Evolutionary conservation across 2,329 filamentous ascomycete species (phyloP), one percentile per base, ranked within the genome.

Genomic region (Colletotrichum horii): DNA sequence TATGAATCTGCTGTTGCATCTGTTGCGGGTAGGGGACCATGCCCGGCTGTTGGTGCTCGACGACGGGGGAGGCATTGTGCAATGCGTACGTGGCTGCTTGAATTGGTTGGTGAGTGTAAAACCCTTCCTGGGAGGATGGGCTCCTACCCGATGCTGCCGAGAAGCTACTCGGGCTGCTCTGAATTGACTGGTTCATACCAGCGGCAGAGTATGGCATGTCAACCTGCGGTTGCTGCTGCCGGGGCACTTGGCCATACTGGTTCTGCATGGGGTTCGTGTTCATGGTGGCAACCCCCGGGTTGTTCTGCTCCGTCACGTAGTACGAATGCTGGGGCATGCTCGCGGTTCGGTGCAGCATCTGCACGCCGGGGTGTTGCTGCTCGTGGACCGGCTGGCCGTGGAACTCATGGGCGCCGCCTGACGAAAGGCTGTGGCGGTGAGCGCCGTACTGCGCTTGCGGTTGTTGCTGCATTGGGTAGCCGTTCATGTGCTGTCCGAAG

Each of bases 251-350:
- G 36, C 70, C 73, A 81, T 91, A 91, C 72, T 88, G 84, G 8
- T 86, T 82, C n/a, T 87, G 84, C 64, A 91, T 83, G 8, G 85
- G 79, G 77, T 87, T 87, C 14, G 90, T 87, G 82, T 89, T 91
- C 88, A 93, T 89, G 15, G 90, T 93, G 36, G 90, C 91, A 8
- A 93, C 89, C 15, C 89, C 90, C 12, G 91, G 91, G 79, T 92
- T 92, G 80, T 87, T 88, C 77, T 92, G 90, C 72, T 93, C 91
- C 1, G 91, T 89, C 34, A 93, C 87, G 79, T 92, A 93, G 80
- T 88, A 91, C 8, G 83, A 81, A 43, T 84, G 81, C 69, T 87
- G 86, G 4, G 87, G 85, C 79, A 90, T 83, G 80, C 85, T 88
- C 7, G 86, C 79, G n/a, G 86, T 84, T 69, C 88, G 86, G 77